Evolutionary conservation across 2,329 filamentous ascomycete genomes (phyloP), one percentile per base, ranked within the genome.

Genomic region (Fusarium dlaminii): DNA sequence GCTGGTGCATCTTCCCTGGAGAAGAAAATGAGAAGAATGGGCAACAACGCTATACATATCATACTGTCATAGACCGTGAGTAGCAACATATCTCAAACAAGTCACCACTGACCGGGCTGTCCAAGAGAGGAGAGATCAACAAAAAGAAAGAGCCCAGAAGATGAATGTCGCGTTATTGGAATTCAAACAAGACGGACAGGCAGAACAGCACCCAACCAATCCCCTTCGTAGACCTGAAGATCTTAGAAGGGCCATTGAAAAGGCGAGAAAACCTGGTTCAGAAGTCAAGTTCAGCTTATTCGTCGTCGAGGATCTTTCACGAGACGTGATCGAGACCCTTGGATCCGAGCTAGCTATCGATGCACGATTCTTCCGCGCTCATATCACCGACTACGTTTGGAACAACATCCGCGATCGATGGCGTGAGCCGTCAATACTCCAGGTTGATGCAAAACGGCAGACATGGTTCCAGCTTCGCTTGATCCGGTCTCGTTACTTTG

Each of bases 221-320:
- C 0, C 18, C 11, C 14, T 49, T 9, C 5, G 5, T 7, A 18
- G 2, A 8, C 14, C 7, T 9, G 15, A 13, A 3, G 29, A 32
- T 7, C 29, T 49, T 3, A 13, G 22, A 13, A 9, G 1, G 7
- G 22, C 20, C 8, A 6, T 32, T 13, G 0, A 3, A 2, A n/a
- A 2, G 11, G 14, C 29, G 3, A 5, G 5, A 18, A 10, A 2
- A 0, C 22, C 15, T 17, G 46, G 2, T 5, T 0, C 0, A n/a
- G 15, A 14, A 12, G 22, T n/a, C 3, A 32, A 12, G 2, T 52
- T 51, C 5, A 40, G 5, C 9, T 36, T 61, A 3, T 61, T 61
- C 1, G 29, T 61, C 1, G 46, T 54, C 1, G 58, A 61, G 17
- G 58, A 61, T 1, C 15, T 61, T 10, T 61, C 58, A 3, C 46